Evolutionary conservation across 805 yeast genomes (phyloP), one percentile per base, ranked within the genome.

Genomic region (Zygosaccharomyces bisporus): DNA sequence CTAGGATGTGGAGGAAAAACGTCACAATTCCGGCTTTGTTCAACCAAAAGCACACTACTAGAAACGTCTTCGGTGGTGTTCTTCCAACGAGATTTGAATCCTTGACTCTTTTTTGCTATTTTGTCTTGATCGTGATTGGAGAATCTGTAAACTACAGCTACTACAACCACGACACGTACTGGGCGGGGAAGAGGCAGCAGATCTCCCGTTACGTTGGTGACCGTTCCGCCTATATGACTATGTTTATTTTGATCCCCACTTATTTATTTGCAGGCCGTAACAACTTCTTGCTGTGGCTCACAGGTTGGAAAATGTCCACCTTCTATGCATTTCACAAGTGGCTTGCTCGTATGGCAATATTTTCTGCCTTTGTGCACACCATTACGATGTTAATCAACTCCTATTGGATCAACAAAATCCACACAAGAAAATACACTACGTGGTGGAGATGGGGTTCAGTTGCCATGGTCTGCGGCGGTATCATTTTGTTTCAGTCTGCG

Each of bases 221-320:
- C 59, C 68, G 85, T 60, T 61, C 78, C 8, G 82, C 75, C 24
- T 49, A 75, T 19, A 61, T 75, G 50, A 62, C 74, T 3, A 57
- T 74, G 36, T 77, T 71, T 47, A 43, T 78, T 45, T 68, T 80
- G 47, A 86, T 86, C 2, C 60, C 74, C 6, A 57, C 80, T 8
- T 74, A 76, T 48, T 66, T 82, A 44, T 80, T 85, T 63, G 85
- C 85, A 4, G 83, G 84, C 20, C 69, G 91, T 52, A 86, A 85
- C 61, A 85, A 83, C 54, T 74, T 86, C 30, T 67, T 85, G 56
- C 72, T 76, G 45, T 68, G 67, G 64, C 43, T 80, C 9, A 76
- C 89, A 1, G 86, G 89, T 3, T 76, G 86, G 75, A 64, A 79
- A 3, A 77, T 73, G 52, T 69, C 80, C 7, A 73, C 83, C 2